phyloP scores from a whole-genome alignment of 2,329 filamentous ascomycete species.

The Beauveria scarabaeidicola region DNA sequence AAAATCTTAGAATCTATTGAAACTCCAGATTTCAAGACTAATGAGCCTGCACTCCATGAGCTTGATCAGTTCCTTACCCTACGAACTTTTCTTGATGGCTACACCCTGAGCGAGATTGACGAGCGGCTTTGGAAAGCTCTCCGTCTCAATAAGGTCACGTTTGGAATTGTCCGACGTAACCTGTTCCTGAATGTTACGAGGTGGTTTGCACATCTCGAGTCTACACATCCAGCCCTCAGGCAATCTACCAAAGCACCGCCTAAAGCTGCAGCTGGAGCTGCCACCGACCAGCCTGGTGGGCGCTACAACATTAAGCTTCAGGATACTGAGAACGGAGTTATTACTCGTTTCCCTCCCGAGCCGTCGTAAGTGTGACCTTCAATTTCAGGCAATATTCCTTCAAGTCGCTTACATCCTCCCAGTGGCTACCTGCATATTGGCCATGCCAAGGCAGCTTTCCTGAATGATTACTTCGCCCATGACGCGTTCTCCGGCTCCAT shows the following conservation, averaged over 20 bases:
- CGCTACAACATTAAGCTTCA: conserved; percentile 72
- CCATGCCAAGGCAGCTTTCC: conserved; percentile 76
- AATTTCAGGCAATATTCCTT: too few species aligned
- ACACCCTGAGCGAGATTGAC: neutral
- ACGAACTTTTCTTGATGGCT: neutral
- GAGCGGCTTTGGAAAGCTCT: neutral
- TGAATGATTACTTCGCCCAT: conserved; percentile 89
- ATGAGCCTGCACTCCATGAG: neutral
- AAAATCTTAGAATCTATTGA: neutral
- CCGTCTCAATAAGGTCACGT: neutral
- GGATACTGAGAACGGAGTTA: conserved; percentile 70
- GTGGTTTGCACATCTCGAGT: conserved; percentile 1
- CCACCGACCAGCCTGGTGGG: neutral
- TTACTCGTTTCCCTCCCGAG: conserved; percentile 80
- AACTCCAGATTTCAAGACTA: neutral
- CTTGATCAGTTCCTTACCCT: neutral
- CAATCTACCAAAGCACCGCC: neutral
- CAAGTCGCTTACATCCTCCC: neutral
- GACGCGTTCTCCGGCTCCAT: conserved; percentile 77
- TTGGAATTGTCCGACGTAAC: neutral
- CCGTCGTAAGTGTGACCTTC: conserved; percentile 52
- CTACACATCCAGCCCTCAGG: neutral
- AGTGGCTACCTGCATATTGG: conserved; percentile 79
- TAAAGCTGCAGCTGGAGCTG: neutral
- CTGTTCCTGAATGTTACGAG: neutral